These are phyloP conservation scores for Citrullus mucosospermus DNA, from an alignment of 306 rosid genomes.

Conservation along the genomic window DNA sequence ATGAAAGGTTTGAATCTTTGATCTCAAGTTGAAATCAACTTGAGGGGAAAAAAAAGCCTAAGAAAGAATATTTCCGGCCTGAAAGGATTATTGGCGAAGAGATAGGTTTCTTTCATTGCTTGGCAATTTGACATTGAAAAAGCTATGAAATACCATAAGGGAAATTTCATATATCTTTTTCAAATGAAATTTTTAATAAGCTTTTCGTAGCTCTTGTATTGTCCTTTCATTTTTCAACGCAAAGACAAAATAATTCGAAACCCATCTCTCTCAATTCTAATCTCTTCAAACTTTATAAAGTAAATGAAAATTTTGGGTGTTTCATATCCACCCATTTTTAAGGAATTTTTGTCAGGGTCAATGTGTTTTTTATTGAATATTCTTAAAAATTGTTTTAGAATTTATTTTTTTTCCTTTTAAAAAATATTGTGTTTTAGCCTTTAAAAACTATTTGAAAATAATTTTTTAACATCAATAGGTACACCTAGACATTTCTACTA, in stretches of 20 bases:
- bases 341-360: neutral
- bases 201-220: neutral
- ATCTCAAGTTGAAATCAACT: no score
- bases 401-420: no score
- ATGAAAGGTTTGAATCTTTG: no score
- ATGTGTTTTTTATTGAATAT: neutral
- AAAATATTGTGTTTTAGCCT: no score
- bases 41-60: no score
- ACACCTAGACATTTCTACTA: no score
- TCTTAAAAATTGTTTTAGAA: neutral
- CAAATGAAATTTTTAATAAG: neutral
- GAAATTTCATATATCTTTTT: neutral
- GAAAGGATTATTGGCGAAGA: no score
- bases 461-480: no score
- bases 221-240: neutral
- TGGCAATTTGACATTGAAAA: neutral
- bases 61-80: no score
- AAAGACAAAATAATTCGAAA: neutral
- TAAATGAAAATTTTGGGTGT: neutral
- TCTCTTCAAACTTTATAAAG: neutral
- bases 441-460: no score
- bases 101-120: neutral
- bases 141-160: neutral
- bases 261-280: neutral
- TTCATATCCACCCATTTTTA: neutral